Percentiles rank a stretch among this genome's conserved stretches.
These are phyloP conservation scores for Salvia hispanica DNA, from an alignment of 257 asterid genomes.

Conservation along the genomic window DNA sequence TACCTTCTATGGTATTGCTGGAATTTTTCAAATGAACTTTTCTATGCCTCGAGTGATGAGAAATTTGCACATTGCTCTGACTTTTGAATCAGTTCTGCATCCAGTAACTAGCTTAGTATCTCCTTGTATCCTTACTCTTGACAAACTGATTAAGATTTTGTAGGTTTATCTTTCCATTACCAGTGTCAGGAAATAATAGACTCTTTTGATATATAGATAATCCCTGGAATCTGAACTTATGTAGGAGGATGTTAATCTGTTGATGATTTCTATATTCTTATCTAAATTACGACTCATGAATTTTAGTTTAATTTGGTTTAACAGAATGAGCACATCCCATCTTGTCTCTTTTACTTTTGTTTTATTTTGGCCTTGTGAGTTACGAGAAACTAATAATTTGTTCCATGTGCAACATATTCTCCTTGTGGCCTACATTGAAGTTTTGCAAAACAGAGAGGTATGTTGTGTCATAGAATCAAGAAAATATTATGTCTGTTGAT, in stretches of 20 bases:
- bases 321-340: constrained; percentile 17
- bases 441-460: constrained; percentile 90
- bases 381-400: constrained; percentile 37
- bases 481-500: not conserved
- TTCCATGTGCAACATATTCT: constrained; percentile 36
- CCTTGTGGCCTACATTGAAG: constrained; percentile 49
- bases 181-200: constrained; percentile 19
- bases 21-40: constrained; percentile 8
- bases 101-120: constrained; percentile 11
- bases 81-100: constrained; percentile 17
- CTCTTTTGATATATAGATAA: constrained; percentile 12
- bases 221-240: constrained; percentile 26
- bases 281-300: not conserved
- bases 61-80: not conserved
- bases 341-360: constrained; percentile 20
- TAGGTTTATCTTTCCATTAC: constrained; percentile 14
- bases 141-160: constrained; percentile 1
- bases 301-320: constrained; percentile 13
- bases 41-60: constrained; percentile 15
- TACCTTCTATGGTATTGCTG: constrained; percentile 16
- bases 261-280: not conserved
- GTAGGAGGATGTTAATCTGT: constrained; percentile 16
- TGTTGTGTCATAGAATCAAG: constrained; percentile 24
- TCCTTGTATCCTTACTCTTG: not conserved
- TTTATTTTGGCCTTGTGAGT: not conserved